phyloP scores from a whole-genome alignment of 2,329 filamentous ascomycete species.

The Cladosporium sp. region DNA sequence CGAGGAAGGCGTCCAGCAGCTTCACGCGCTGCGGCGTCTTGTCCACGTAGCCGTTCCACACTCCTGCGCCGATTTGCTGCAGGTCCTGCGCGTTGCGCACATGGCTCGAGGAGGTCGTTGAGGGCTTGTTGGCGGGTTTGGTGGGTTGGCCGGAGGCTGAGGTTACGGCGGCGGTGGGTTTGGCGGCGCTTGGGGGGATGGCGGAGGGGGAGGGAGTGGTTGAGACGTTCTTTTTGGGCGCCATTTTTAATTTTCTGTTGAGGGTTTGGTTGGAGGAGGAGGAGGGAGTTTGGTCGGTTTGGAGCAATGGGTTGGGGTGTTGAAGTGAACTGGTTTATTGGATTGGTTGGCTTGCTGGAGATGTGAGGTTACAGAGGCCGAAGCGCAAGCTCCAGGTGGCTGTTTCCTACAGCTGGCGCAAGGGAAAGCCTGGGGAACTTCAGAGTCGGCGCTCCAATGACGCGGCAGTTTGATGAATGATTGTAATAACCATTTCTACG shows the following conservation, averaged over 20 bases:
- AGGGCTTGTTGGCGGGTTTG: slow-evolving; percentile 18
- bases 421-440: too few relatives aligned
- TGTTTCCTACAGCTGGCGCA: neutral
- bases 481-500: too few relatives aligned
- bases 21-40: slow-evolving; percentile 86
- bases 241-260: slow-evolving; percentile 19
- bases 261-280: neutral
- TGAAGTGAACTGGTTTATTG: neutral
- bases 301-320: neutral
- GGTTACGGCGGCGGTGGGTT: slow-evolving; percentile 17
- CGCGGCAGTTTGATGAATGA: too few relatives aligned
- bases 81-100: slow-evolving; percentile 30
- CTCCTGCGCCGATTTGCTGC: slow-evolving; percentile 59
- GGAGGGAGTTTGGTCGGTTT: neutral
- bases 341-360: too few relatives aligned
- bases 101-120: slow-evolving; percentile 14
- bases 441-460: too few relatives aligned
- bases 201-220: slow-evolving; percentile 23
- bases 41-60: slow-evolving; percentile 73
- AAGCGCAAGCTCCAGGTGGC: slow-evolving; percentile 11
- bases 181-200: slow-evolving; percentile 20
- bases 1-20: slow-evolving; percentile 87
- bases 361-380: too few relatives aligned
- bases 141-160: slow-evolving; percentile 22
- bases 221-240: slow-evolving; percentile 24